Base-by-base conservation (phyloP, 805 yeast species). In the Ogataea thermomethanolica region DNA sequence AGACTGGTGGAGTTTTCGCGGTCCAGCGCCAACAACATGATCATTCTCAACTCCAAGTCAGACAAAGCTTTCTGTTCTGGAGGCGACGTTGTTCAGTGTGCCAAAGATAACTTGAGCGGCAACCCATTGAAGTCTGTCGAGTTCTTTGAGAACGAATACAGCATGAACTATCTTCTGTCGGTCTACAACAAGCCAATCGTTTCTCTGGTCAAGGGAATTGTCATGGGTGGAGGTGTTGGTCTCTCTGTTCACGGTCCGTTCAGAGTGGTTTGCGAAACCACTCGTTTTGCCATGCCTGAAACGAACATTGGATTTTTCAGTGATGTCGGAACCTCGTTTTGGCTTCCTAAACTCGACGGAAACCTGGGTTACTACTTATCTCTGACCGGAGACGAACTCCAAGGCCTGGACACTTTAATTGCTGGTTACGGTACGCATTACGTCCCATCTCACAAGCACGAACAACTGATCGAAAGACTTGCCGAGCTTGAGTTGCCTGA, bases 201-300 rank as follows among this genome's bases (percentile, higher is more conserved):
- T n/a, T 71, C 95, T 0, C 56, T 88, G 27, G 81, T 84, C 79
- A 82, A 93, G 58, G 97, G 98, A 15, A 86, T 91, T 53, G 87
- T 91, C 21, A 88, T 93, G 95, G 99, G 98, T 40, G 98, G 98
- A 37, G 98, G 98, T 53, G 95, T 89, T 31, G 98, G 99, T 4
- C 67, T 93, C 32, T 73, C 91, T 0, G 83, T 87, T 29, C 98
- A 93, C 64, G 82, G 87, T 9, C 91, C 96, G 3, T 91, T 91
- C 71, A 78, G 98, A 57, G 69, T 93, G 27, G 95, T 95, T n/a
- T 85, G 96, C 29, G 97, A 91, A 54, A 75, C 77, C 54, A 90
- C 98, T 8, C 74, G 81, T 59, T 76, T 89, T 67, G 96, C 98
- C 46, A 93, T 93, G 99, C 98, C 99, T 7, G 98, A 93, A 65